Conservation (phyloP, 768 basidiomycete species). For the Collybia nuda region DNA sequence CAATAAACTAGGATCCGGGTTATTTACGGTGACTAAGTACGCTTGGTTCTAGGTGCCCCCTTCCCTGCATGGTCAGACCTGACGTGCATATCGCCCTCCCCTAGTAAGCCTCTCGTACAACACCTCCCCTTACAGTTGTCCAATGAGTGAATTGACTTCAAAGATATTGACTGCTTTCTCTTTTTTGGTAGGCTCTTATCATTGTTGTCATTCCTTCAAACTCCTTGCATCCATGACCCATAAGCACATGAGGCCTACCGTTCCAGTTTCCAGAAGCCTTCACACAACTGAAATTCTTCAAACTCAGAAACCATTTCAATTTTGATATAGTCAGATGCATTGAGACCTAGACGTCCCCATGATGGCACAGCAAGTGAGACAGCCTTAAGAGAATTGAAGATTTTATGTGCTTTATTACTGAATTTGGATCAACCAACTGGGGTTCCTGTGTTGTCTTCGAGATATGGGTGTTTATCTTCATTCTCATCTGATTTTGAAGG, state of each 20-base stretch:
- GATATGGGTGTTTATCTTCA: conserved; percentile 10
- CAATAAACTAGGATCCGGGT: too few relatives aligned
- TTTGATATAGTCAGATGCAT: conserved; percentile 8
- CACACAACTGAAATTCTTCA: conserved; percentile 14
- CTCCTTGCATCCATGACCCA: conserved; percentile 9
- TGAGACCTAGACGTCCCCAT: conserved; percentile 1
- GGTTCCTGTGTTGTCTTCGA: conserved; percentile 6
- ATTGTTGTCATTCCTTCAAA: not conserved
- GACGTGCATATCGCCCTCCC: too few relatives aligned
- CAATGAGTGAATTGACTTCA: not conserved
- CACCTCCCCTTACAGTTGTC: too few relatives aligned
- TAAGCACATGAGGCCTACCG: conserved; percentile 6
- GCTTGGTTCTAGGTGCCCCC: too few relatives aligned
- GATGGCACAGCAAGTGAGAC: not conserved
- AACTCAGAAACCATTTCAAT: conserved; percentile 10
- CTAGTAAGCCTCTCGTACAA: too few relatives aligned
- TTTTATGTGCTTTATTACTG: conserved; percentile 5
- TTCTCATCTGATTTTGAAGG: conserved; percentile 4
- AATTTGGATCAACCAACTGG: conserved; percentile 1
- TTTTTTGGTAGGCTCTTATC: not conserved
- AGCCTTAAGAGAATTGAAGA: conserved; percentile 7
- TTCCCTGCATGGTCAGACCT: too few relatives aligned
- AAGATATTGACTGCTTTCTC: not conserved
- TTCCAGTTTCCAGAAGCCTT: conserved; percentile 13
- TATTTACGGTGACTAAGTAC: too few relatives aligned